Conservation (phyloP, 371 early-diverging fungal genomes). For the Batkoa obscura region DNA sequence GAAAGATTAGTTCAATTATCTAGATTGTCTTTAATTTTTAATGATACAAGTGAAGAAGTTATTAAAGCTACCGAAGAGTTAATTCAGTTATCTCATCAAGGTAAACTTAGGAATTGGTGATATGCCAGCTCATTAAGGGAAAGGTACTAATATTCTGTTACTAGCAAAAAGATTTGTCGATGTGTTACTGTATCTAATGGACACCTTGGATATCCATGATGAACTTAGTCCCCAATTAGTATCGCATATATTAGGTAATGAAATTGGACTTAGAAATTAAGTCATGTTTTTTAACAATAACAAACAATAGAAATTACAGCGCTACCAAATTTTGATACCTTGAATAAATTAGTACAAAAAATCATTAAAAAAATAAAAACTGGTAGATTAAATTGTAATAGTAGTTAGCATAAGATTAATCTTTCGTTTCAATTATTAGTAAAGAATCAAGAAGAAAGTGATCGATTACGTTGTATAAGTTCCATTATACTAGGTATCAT, state of each 20-base stretch:
- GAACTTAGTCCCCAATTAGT: neutral
- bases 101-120: neutral
- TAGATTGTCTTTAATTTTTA: neutral
- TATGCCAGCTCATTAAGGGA: neutral
- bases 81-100: neutral
- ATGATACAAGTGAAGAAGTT: neutral
- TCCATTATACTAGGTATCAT: neutral
- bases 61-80: neutral
- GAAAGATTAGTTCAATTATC: neutral
- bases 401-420: neutral
- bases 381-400: neutral
- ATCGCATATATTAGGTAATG: neutral
- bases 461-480: neutral
- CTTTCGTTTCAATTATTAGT: neutral
- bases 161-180: neutral
- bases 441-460: neutral
- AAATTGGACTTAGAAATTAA: too few relatives aligned
- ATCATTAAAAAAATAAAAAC: neutral
- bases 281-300: too few relatives aligned
- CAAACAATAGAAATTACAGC: neutral
- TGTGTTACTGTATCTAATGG: neutral
- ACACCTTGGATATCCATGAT: neutral
- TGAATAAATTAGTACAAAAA: neutral
- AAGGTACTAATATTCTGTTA: neutral
- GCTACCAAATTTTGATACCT: neutral